These are phyloP conservation scores for Pachysolen tannophilus DNA, from an alignment of 805 yeast genomes.

Conservation along the genomic window DNA sequence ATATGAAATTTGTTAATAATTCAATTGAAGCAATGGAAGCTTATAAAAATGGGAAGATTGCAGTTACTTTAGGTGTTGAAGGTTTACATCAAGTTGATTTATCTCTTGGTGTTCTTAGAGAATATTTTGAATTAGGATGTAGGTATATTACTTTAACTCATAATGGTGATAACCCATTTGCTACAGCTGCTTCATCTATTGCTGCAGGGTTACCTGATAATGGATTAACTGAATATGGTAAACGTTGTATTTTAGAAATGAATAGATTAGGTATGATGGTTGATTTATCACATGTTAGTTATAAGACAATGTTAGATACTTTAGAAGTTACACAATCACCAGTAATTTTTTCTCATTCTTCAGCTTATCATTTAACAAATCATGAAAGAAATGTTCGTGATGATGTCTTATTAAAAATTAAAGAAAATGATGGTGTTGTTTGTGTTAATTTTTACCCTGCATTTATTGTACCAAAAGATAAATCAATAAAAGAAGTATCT, in stretches of 20 bases:
- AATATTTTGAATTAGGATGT: conserved; percentile 34
- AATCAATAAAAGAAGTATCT: conserved; percentile 16
- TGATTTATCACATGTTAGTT: conserved; percentile 39
- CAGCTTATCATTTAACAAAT: conserved; percentile 25
- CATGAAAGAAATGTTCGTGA: conserved; percentile 36
- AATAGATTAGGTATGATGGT: conserved; percentile 41
- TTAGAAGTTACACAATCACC: conserved; percentile 29
- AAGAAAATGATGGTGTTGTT: conserved; percentile 32
- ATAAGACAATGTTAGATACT: conserved; percentile 37
- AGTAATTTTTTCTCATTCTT: conserved; percentile 36
- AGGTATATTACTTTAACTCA: conserved; percentile 38
- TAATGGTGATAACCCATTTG: conserved; percentile 40
- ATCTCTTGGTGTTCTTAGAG: conserved; percentile 32
- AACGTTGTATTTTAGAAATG: conserved; percentile 34
- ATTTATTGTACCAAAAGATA: conserved; percentile 19
- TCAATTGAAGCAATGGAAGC: conserved; percentile 32
- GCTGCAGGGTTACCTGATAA: conserved; percentile 29
- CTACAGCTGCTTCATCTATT: conserved; percentile 38
- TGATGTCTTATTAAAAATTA: conserved; percentile 27
- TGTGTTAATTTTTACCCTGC: conserved; percentile 33
- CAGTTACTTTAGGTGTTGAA: conserved; percentile 37
- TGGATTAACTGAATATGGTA: conserved; percentile 35
- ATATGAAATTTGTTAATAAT: conserved; percentile 30
- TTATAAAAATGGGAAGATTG: conserved; percentile 24
- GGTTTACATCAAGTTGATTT: conserved; percentile 37